A percentile compares a stretch with the other conserved stretches of the same genome.
These are phyloP conservation scores for Brassica rapa DNA, from an alignment of 345 rosid genomes.

Conservation along the genomic window DNA sequence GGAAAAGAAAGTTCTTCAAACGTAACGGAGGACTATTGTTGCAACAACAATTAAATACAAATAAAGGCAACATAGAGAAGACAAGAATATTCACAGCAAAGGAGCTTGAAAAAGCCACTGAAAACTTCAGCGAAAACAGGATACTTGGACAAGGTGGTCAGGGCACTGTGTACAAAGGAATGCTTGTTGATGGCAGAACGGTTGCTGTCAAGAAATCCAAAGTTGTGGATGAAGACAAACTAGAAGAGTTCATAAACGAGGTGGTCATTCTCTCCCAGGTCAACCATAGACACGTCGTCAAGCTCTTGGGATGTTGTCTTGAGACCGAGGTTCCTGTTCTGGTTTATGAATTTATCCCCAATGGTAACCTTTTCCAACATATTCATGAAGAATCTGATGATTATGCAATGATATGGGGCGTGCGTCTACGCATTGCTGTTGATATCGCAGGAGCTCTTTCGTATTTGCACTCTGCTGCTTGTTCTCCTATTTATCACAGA, in stretches of 20 bases:
- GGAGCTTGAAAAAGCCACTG: slow-evolving; percentile 46
- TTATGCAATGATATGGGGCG: background rate
- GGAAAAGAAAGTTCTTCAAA: slow-evolving; percentile 12
- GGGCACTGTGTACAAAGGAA: slow-evolving; percentile 48
- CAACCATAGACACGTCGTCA: slow-evolving; percentile 41
- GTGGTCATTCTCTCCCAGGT: slow-evolving; percentile 45
- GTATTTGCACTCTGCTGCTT: background rate
- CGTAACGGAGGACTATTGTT: slow-evolving; percentile 35
- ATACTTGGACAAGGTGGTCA: slow-evolving; percentile 21
- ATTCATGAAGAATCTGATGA: slow-evolving; percentile 13
- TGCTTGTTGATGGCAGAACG: slow-evolving; percentile 13
- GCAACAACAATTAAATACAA: slow-evolving; percentile 29
- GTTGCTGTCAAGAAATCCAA: slow-evolving; percentile 52
- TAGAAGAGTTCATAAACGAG: slow-evolving; percentile 49
- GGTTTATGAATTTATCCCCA: slow-evolving; percentile 41
- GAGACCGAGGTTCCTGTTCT: slow-evolving; percentile 47
- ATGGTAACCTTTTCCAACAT: slow-evolving; percentile 1
- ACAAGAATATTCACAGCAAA: slow-evolving; percentile 7
- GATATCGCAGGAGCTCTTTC: slow-evolving; percentile 30
- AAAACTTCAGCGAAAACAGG: slow-evolving; percentile 36
- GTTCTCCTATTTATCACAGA: background rate
- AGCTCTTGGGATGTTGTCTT: slow-evolving; percentile 45
- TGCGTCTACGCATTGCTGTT: slow-evolving; percentile 9
- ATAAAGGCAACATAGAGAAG: background rate
- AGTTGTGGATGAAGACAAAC: slow-evolving; percentile 38